These are phyloP conservation scores for Gossypium davidsonii DNA, from an alignment of 441 rosid genomes.

Conservation along the genomic window DNA sequence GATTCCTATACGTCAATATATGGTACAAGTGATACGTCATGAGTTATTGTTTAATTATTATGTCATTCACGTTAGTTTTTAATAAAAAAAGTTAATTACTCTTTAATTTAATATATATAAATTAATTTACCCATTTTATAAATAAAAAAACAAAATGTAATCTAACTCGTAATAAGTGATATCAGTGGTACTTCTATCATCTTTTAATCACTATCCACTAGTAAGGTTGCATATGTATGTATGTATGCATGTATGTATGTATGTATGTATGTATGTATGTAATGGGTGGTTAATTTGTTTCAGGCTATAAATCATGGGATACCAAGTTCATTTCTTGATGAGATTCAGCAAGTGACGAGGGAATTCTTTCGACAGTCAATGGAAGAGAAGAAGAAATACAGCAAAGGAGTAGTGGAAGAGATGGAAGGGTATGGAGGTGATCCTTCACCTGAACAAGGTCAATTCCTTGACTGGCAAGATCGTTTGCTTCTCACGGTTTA, in stretches of 20 bases:
- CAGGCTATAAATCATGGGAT: conserved; percentile 38
- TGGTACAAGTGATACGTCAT: too few species aligned
- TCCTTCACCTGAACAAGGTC: conserved; percentile 45
- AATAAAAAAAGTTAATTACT: too few species aligned
- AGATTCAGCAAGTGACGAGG: conserved; percentile 19
- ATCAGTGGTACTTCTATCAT: too few species aligned
- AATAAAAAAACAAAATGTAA: too few species aligned
- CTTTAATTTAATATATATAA: too few species aligned
- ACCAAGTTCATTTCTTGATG: conserved; percentile 21
- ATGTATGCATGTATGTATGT: neutral
- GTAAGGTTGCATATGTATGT: neutral
- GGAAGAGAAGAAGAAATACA: conserved; percentile 38
- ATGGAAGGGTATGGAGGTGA: conserved; percentile 50
- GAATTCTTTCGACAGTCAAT: conserved; percentile 40
- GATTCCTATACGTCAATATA: too few species aligned
- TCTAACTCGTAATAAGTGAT: too few species aligned
- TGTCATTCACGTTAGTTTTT: too few species aligned
- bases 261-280: neutral
- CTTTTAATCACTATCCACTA: too few species aligned
- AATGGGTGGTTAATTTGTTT: conserved; percentile 10
- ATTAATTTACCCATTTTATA: too few species aligned
- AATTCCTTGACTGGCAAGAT: conserved; percentile 52
- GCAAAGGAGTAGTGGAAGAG: conserved; percentile 40
- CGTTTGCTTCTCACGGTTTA: conserved; percentile 34
- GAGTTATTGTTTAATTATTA: too few species aligned